Percentiles rank a stretch among this genome's conserved stretches.
phyloP scores from a whole-genome alignment of 768 basidiomycete species.

The Pulveroboletus sp. region DNA sequence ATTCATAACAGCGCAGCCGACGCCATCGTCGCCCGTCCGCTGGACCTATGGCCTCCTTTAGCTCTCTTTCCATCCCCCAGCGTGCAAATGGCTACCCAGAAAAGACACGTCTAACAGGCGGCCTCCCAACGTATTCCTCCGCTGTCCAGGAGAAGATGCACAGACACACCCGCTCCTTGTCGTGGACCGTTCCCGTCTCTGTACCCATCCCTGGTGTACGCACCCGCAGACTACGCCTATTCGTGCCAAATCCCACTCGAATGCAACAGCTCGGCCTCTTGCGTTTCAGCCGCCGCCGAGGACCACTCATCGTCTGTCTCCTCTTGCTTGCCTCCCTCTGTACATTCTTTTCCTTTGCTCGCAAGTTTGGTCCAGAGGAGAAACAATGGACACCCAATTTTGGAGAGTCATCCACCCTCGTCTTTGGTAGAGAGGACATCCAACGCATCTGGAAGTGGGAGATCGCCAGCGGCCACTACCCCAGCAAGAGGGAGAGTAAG shows the following conservation, averaged over 20 bases:
- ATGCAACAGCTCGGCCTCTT: slow-evolving; percentile 54
- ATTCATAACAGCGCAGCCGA: slow-evolving; percentile 9
- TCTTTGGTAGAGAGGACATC: slow-evolving; percentile 75
- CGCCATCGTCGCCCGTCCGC: slow-evolving; percentile 15
- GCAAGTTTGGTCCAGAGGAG: slow-evolving; percentile 57
- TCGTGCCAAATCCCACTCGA: slow-evolving; percentile 58
- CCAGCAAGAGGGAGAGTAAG: slow-evolving; percentile 75
- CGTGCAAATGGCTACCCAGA: slow-evolving; percentile 47
- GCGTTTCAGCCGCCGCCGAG: slow-evolving; percentile 59
- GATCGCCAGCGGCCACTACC: slow-evolving; percentile 90
- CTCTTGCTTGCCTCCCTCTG: slow-evolving; percentile 48
- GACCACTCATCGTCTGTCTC: slow-evolving; percentile 50
- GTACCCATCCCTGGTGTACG: slow-evolving; percentile 60
- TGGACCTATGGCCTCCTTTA: slow-evolving; percentile 41
- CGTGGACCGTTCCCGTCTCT: slow-evolving; percentile 61
- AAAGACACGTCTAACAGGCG: slow-evolving; percentile 41
- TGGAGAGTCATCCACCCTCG: slow-evolving; percentile 65
- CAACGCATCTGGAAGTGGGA: slow-evolving; percentile 97
- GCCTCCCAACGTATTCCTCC: slow-evolving; percentile 49
- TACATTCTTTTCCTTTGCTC: slow-evolving; percentile 56
- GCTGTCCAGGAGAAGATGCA: slow-evolving; percentile 67
- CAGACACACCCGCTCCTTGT: slow-evolving; percentile 40
- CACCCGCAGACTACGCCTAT: slow-evolving; percentile 54
- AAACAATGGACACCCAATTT: slow-evolving; percentile 63
- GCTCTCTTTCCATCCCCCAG: slow-evolving; percentile 45